These are phyloP conservation scores for Mortierella sp. DNA, from an alignment of 371 early-diverging fungal species.

Conservation along the genomic window DNA sequence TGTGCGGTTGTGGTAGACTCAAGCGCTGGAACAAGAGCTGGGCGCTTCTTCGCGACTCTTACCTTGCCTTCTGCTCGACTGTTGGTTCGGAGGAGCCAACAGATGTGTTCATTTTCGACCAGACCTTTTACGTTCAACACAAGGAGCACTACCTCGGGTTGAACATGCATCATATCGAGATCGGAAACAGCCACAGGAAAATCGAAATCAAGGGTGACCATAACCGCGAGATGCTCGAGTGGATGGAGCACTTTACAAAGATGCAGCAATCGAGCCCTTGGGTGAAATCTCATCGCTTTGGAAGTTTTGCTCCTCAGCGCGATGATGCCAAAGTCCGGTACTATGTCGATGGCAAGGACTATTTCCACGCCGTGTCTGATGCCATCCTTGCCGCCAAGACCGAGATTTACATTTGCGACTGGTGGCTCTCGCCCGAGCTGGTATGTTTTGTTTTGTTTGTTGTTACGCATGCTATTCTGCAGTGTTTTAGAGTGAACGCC, in stretches of 20 bases:
- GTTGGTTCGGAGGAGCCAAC: constrained; percentile 69
- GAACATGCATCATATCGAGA: constrained; percentile 63
- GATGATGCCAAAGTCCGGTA: constrained; percentile 74
- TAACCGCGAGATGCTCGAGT: constrained; percentile 74
- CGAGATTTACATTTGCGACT: constrained; percentile 90
- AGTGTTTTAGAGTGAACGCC: neutral
- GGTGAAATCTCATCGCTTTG: constrained; percentile 77
- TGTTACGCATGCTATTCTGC: no score
- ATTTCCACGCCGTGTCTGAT: constrained; percentile 85
- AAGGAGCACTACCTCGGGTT: constrained; percentile 65
- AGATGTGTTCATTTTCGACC: constrained; percentile 82
- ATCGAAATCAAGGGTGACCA: constrained; percentile 80
- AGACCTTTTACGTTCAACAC: constrained; percentile 67
- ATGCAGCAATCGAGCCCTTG: constrained; percentile 77
- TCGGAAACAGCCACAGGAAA: constrained; percentile 70
- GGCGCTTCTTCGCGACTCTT: constrained; percentile 85
- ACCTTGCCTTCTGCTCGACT: constrained; percentile 70
- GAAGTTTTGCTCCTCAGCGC: constrained; percentile 88
- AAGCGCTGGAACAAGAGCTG: constrained; percentile 75
- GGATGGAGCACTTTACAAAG: constrained; percentile 72
- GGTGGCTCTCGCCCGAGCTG: constrained; percentile 93
- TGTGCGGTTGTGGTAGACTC: constrained; percentile 57
- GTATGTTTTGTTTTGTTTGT: constrained; percentile 52
- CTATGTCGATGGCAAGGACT: constrained; percentile 89
- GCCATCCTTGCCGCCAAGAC: constrained; percentile 82